Conservation (phyloP, 805 yeast genomes). For the Lipomyces mesembrius region DNA sequence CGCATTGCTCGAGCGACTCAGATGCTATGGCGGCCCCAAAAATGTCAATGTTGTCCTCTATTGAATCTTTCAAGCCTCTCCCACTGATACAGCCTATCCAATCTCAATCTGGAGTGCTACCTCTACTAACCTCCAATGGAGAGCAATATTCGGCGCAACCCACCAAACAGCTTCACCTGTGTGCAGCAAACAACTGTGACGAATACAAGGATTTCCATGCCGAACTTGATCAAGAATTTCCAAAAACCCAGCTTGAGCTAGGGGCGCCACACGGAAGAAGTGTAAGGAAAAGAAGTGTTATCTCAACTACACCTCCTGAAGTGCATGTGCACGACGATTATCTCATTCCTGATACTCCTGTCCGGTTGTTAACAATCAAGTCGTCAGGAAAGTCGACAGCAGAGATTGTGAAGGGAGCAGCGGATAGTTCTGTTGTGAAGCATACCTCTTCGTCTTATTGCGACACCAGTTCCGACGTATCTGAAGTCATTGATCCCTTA, state of each 20-base stretch:
- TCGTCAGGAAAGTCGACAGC: no score
- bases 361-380: no score
- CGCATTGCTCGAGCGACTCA: not conserved
- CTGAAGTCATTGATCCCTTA: not conserved
- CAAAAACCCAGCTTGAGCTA: no score
- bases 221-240: not conserved
- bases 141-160: not conserved
- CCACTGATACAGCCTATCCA: not conserved
- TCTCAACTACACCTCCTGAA: not conserved
- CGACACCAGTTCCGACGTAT: not conserved
- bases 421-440: not conserved
- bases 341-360: not conserved
- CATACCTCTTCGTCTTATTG: not conserved
- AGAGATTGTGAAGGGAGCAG: no score
- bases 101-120: not conserved
- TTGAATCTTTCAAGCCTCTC: not conserved
- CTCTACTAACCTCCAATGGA: not conserved
- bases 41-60: not conserved
- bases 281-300: not conserved
- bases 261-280: not conserved
- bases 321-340: not conserved
- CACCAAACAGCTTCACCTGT: not conserved
- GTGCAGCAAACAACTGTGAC: not conserved
- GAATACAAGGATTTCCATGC: not conserved
- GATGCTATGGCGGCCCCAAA: not conserved